Conservation (phyloP, 495 filamentous ascomycete genomes). For the Xylaria palmicola region DNA sequence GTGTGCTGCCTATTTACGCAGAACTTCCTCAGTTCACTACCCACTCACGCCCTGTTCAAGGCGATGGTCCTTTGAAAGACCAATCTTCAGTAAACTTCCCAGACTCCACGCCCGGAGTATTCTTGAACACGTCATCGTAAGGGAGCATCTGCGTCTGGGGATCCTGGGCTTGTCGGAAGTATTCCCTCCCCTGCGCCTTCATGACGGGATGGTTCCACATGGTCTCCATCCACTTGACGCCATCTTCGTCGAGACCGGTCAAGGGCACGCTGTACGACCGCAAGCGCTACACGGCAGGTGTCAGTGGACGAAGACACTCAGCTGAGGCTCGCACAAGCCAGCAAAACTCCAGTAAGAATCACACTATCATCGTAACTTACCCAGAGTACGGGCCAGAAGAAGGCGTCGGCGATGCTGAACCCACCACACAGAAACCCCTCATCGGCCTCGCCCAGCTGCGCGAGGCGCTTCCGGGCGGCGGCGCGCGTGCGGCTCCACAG, state of each 20-base stretch:
- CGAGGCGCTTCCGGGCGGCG: conserved; percentile 20
- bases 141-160: conserved; percentile 37
- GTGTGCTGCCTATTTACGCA: too few species aligned
- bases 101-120: conserved; percentile 34
- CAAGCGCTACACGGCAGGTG: conserved; percentile 36
- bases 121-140: conserved; percentile 45
- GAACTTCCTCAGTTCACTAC: too few species aligned
- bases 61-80: conserved; percentile 22
- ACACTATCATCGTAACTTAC: too few species aligned
- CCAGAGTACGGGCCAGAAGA: conserved; percentile 47
- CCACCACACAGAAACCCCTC: conserved; percentile 41
- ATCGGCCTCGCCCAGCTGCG: conserved; percentile 36
- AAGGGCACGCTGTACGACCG: conserved; percentile 46
- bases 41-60: not conserved
- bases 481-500: conserved; percentile 33
- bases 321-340: not conserved
- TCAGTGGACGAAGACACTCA: conserved; percentile 1
- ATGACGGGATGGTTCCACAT: conserved; percentile 50
- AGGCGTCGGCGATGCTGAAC: conserved; percentile 43
- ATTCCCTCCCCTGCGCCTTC: conserved; percentile 31
- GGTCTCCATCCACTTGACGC: conserved; percentile 43
- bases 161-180: conserved; percentile 39
- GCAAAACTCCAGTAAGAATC: too few species aligned
- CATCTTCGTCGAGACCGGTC: conserved; percentile 36
- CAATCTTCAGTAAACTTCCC: conserved; percentile 39